Evolutionary conservation across 2,329 filamentous ascomycete species (phyloP).

Genomic region (Bipolaris bicolor): DNA sequence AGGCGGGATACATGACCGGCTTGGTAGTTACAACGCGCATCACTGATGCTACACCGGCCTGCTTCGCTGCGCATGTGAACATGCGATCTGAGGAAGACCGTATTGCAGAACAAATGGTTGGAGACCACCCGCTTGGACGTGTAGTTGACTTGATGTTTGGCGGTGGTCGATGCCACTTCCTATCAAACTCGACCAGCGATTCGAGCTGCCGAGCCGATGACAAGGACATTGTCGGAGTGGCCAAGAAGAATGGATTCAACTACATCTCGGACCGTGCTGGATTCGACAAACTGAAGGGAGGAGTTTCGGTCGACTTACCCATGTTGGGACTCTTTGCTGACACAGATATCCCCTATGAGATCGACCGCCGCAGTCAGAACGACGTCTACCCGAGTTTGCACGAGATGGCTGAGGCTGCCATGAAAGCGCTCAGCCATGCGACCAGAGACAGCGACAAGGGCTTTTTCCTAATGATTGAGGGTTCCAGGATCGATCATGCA

Average conservation of each 20-base stretch:
- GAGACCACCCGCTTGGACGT: slow-evolving; percentile 82
- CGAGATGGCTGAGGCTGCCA: slow-evolving; percentile 86
- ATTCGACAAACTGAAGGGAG: slow-evolving; percentile 76
- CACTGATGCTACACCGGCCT: slow-evolving; percentile 94
- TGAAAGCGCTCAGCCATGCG: slow-evolving; percentile 78
- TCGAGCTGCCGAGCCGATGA: slow-evolving; percentile 84
- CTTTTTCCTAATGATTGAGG: slow-evolving; percentile 99
- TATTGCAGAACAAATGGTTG: slow-evolving; percentile 91
- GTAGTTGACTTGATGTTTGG: slow-evolving; percentile 92
- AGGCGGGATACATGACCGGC: slow-evolving; percentile 88
- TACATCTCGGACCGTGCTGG: slow-evolving; percentile 74
- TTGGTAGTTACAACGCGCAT: slow-evolving; percentile 93
- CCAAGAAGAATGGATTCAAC: slow-evolving; percentile 78
- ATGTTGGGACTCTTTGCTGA: slow-evolving; percentile 84
- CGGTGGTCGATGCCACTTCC: slow-evolving; percentile 90
- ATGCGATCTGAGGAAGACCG: slow-evolving; percentile 81
- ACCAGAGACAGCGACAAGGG: slow-evolving; percentile 85
- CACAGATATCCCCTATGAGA: slow-evolving; percentile 87
- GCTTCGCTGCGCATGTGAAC: slow-evolving; percentile 89
- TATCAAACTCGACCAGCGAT: slow-evolving; percentile 74
- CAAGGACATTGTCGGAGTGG: slow-evolving; percentile 74
- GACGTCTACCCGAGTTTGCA: slow-evolving; percentile 85
- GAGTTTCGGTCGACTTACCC: slow-evolving; percentile 74
- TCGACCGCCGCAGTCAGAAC: slow-evolving; percentile 81
- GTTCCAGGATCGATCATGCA: slow-evolving; percentile 93